Evolutionary conservation across 495 filamentous ascomycete species (phyloP), one percentile per base, ranked within the genome.

Genomic region (Aeminium ludgeri): DNA sequence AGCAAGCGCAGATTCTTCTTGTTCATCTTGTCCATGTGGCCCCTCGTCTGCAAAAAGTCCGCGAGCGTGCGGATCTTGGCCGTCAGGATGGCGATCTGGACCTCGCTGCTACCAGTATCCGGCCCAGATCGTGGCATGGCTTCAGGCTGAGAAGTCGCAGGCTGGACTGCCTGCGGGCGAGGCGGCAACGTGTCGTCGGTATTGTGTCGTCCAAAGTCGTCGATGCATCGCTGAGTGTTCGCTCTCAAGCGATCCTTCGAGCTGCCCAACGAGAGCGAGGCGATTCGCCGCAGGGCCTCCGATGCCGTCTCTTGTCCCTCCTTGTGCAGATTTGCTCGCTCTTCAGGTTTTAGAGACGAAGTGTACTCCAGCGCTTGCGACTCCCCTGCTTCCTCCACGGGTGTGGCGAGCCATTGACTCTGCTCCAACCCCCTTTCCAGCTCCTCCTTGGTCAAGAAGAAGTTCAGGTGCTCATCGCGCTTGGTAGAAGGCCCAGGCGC

Each of bases 51-150:
- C 51, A 76, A 65, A 36, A 58, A 59, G 25, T 75, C 64, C 25
- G 78, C 74, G 36, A 96, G 59, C 32, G 81, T 78, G 39, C 82
- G 62, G 52, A 99, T 99, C 67, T 95, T 95, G 35, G 82, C 71
- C 7, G 89, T 99, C 56, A 99, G 61, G 49, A 99, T 89, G n/a
- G 85, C 86, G 48, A 86, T 84, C 66, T 99, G 89, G 34, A 99
- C 89, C 61, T 99, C 89, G 15, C 80, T 78, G 40, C 80, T 87
- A 2, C 89, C 89, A 8, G 86, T 95, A 58, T 99, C 89, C 0
- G 75, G 79, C 0, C 89, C 89, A 10, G 78, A 77, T 5, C 89
- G 77, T 13, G 74, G 72, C 0, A 72, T 78, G 55, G 70, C 69
- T 34, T 34, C 38, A 15, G 34, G 17, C 15, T 20, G 23, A n/a